phyloP scores from a whole-genome alignment of 2,329 filamentous ascomycete species.

The Penicillium paneum region DNA sequence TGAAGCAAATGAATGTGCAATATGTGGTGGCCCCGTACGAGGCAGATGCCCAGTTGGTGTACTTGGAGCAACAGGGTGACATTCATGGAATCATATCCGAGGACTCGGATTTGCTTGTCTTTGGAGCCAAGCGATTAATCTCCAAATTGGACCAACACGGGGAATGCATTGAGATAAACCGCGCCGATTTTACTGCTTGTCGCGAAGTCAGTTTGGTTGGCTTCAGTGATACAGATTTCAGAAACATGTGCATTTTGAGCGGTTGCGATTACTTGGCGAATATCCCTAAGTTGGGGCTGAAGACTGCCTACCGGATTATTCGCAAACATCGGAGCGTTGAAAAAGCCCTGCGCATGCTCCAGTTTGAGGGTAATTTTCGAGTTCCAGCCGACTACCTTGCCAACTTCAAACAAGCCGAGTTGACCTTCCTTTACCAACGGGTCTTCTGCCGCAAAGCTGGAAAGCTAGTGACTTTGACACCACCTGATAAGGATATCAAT shows the following conservation, averaged over 20 bases:
- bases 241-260: slow-evolving; percentile 92
- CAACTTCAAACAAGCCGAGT: slow-evolving; percentile 78
- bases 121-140: slow-evolving; percentile 83
- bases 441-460: slow-evolving; percentile 78
- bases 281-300: slow-evolving; percentile 81
- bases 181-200: slow-evolving; percentile 82
- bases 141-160: slow-evolving; percentile 95
- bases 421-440: slow-evolving; percentile 91
- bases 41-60: slow-evolving; percentile 94
- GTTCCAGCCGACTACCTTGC: slow-evolving; percentile 79
- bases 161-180: slow-evolving; percentile 86
- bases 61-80: slow-evolving; percentile 80
- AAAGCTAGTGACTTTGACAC: slow-evolving; percentile 71
- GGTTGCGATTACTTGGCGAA: slow-evolving; percentile 93
- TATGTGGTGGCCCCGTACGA: slow-evolving; percentile 97
- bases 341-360: slow-evolving; percentile 73
- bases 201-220: slow-evolving; percentile 84
- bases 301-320: slow-evolving; percentile 87
- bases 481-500: slow-evolving; percentile 60
- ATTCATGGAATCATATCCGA: slow-evolving; percentile 89
- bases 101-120: slow-evolving; percentile 93
- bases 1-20: slow-evolving; percentile 74
- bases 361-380: slow-evolving; percentile 81
- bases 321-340: slow-evolving; percentile 88
- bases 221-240: slow-evolving; percentile 88